Percentiles rank a stretch among this genome's conserved stretches.
Conservation (phyloP, 139 green algal species). For the Closterium sp. region DNA sequence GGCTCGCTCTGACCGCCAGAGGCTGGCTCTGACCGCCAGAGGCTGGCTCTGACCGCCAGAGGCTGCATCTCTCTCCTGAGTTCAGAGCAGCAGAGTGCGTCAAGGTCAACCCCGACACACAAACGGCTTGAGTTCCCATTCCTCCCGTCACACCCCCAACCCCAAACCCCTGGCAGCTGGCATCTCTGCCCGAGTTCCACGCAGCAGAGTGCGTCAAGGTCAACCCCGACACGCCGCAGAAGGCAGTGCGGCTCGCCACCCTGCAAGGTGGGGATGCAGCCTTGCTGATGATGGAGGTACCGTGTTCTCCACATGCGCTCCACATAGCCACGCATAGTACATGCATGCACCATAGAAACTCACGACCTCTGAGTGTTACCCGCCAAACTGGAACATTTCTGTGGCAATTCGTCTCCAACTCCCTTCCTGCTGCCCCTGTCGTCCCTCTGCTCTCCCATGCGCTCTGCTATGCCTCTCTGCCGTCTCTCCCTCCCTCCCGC, state of each 20-base stretch:
- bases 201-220: constrained; percentile 55
- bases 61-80: too few relatives aligned
- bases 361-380: constrained; percentile 69
- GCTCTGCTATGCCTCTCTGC: background rate
- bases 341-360: background rate
- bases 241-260: constrained; percentile 53
- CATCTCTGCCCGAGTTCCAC: constrained; percentile 64
- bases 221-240: constrained; percentile 80
- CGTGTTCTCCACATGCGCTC: too few relatives aligned
- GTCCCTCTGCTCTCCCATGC: background rate
- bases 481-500: too few relatives aligned
- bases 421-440: constrained; percentile 66
- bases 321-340: too few relatives aligned
- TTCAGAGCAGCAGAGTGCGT: constrained; percentile 54
- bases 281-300: background rate
- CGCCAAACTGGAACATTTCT: constrained; percentile 76
- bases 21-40: too few relatives aligned
- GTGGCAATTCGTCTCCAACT: constrained; percentile 68
- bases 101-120: constrained; percentile 76
- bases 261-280: constrained; percentile 12
- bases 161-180: constrained; percentile 16
- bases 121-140: too few relatives aligned
- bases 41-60: too few relatives aligned
- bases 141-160: too few relatives aligned
- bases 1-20: too few relatives aligned